Evolutionary conservation across 2,329 filamentous ascomycete species (phyloP).

Genomic region (Xylaria multiplex): DNA sequence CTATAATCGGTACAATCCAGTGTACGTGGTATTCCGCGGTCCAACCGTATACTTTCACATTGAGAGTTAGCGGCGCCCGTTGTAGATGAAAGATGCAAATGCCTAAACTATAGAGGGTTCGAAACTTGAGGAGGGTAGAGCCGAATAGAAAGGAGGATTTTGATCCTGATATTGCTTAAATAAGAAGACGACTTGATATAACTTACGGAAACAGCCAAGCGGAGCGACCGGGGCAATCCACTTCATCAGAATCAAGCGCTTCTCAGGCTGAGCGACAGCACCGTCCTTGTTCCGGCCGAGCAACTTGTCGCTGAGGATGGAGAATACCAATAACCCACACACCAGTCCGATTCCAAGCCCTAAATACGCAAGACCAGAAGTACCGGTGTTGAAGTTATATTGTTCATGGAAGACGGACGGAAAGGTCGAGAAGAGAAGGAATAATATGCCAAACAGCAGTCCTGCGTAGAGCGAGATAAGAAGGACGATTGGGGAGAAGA

Average conservation of each 20-base stretch:
- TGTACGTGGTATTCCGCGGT: slow-evolving; percentile 31
- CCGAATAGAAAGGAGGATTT: neutral
- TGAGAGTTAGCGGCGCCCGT: neutral
- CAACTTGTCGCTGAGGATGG: slow-evolving; percentile 28
- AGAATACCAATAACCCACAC: slow-evolving; percentile 25
- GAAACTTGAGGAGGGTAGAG: too few relatives aligned
- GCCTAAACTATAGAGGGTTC: neutral
- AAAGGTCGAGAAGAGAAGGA: slow-evolving; percentile 33
- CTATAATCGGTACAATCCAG: slow-evolving; percentile 35
- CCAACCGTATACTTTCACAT: slow-evolving; percentile 30
- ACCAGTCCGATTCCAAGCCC: slow-evolving; percentile 30
- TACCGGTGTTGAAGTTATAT: slow-evolving; percentile 23
- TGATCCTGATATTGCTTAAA: neutral
- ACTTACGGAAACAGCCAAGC: slow-evolving; percentile 31
- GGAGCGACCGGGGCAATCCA: slow-evolving; percentile 32
- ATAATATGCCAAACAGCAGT: slow-evolving; percentile 27
- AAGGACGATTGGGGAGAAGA: slow-evolving; percentile 32
- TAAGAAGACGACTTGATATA: neutral
- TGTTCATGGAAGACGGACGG: slow-evolving; percentile 28
- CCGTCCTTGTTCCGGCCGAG: slow-evolving; percentile 19
- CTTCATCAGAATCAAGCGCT: slow-evolving; percentile 33
- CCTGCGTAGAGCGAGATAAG: slow-evolving; percentile 29
- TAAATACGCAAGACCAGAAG: slow-evolving; percentile 29
- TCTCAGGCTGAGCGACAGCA: slow-evolving; percentile 21
- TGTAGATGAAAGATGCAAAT: too few relatives aligned